Base-by-base conservation (phyloP, 805 yeast species). In the Danielia reshetovae region DNA sequence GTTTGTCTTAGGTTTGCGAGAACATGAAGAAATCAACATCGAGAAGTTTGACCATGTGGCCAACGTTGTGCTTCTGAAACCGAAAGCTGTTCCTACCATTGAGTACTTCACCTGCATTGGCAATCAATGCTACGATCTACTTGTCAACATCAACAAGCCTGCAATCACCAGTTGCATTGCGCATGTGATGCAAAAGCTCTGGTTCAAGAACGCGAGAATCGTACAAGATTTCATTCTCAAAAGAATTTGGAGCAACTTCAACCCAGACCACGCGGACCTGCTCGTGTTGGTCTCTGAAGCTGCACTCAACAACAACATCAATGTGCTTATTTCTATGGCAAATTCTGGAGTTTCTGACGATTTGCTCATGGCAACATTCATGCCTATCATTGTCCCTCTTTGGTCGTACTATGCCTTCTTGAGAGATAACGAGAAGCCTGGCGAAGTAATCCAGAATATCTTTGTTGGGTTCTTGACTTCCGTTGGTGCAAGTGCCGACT, bases 1-100 rank as follows among this genome's bases (percentile, higher is more conserved):
- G 55, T 77, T 85, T 42, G 68, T 85, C 0, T 64, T 84, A 10
- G 95, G 95, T 0, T 64, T 85, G 17, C 65, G 96, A 37, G 94
- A 86, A 27, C 68, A 71, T 35, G 90, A 82, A 36, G 79, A 77
- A 9, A 58, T 87, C 10, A 79, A 79, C 42, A 57, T 79, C n/a
- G 77, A 75, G 21, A 82, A 78, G 44, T 66, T 85, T 30, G 77
- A 76, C 18, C 74, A 79, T 38, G 83, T 85, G 1, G 75, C 84
- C n/a, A 72, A 70, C 27, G 68, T 86, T 2, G 55, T 90, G 11
- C 54, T 82, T 18, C 59, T 79, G 12, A 79, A 79, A 40, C 96
- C 97, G 0, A 60, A 58, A 30, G 48, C 52, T 0, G 49, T 81
- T 7, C 36, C 67, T 1, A 63, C 77, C 0, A 55, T 52, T 0